Percentiles rank a stretch among this genome's conserved stretches.
These are phyloP conservation scores for Sapria himalayana DNA, from an alignment of 345 rosid species.

Conservation along the genomic window DNA sequence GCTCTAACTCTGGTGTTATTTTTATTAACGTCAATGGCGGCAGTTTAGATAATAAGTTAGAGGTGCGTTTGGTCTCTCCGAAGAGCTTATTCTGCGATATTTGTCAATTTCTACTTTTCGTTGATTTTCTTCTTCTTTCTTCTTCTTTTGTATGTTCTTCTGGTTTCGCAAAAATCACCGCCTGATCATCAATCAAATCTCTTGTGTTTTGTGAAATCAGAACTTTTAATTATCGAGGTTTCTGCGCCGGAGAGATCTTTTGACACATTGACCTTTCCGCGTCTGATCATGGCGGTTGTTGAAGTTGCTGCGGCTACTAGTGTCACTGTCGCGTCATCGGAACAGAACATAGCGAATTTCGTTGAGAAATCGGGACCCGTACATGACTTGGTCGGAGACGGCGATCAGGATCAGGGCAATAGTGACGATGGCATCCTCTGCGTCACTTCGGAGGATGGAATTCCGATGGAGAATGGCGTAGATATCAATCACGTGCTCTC, in stretches of 20 bases:
- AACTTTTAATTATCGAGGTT: slow-evolving; percentile 6
- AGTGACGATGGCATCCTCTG: not conserved
- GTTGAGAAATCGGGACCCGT: slow-evolving; percentile 31
- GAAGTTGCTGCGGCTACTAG: slow-evolving; percentile 68
- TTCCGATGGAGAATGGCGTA: slow-evolving; percentile 18
- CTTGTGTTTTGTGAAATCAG: slow-evolving; percentile 14
- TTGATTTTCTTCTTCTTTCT: not conserved
- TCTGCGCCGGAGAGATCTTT: not conserved
- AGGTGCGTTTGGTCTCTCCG: slow-evolving; percentile 6
- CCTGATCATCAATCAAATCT: not conserved
- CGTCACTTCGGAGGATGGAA: slow-evolving; percentile 12
- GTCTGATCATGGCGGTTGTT: slow-evolving; percentile 71
- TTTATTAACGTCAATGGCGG: too few relatives aligned
- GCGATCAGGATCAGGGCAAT: slow-evolving; percentile 9
- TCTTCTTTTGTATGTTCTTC: slow-evolving; percentile 1
- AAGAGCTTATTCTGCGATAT: slow-evolving; percentile 10
- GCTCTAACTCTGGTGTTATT: too few relatives aligned
- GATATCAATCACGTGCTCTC: slow-evolving; percentile 11
- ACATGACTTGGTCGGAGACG: slow-evolving; percentile 15
- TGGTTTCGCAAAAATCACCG: not conserved
- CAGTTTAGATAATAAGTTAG: not conserved
- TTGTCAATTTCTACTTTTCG: slow-evolving; percentile 4
- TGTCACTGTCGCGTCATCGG: slow-evolving; percentile 28
- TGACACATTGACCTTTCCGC: too few relatives aligned
- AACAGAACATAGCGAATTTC: slow-evolving; percentile 21